A percentile compares a stretch with the other conserved stretches of the same genome.
Evolutionary conservation across 1,284 basidiomycete species (phyloP).

Genomic region (Earliella scabrosa): DNA sequence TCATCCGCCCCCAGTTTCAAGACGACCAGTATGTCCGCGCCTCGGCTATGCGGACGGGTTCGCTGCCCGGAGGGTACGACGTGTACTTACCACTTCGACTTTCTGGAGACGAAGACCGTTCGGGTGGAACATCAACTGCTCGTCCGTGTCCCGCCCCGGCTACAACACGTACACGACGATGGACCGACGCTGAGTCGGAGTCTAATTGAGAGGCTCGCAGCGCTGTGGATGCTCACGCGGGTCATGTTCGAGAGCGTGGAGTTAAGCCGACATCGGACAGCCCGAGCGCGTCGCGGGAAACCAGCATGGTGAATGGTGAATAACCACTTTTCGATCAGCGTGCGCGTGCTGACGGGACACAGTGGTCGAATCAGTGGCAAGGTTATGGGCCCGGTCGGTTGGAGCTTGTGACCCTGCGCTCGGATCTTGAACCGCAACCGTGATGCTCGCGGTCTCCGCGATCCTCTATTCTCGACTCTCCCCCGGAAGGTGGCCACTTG

Average conservation of each 20-base stretch:
- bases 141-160: conserved; percentile 48
- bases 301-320: conserved; percentile 57
- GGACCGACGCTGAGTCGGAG: conserved; percentile 65
- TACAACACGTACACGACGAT: conserved; percentile 44
- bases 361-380: too few relatives aligned
- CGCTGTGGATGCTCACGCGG: conserved; percentile 79
- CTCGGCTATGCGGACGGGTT: conserved; percentile 77
- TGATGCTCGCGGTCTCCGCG: too few relatives aligned
- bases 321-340: conserved; percentile 63
- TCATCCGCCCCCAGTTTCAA: conserved; percentile 57
- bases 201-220: conserved; percentile 76
- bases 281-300: conserved; percentile 77
- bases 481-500: too few relatives aligned
- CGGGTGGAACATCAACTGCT: conserved; percentile 61
- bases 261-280: conserved; percentile 82
- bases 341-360: conserved; percentile 57
- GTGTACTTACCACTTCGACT: conserved; percentile 60
- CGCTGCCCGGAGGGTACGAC: too few relatives aligned
- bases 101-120: conserved; percentile 71
- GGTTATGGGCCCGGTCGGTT: too few relatives aligned
- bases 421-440: too few relatives aligned
- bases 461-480: too few relatives aligned
- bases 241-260: conserved; percentile 57
- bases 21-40: conserved; percentile 62
- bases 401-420: too few relatives aligned